Percentiles rank a stretch among this genome's conserved stretches.
Conservation (phyloP, 768 basidiomycete species). For the Chalciporus pseudorubinellus region DNA sequence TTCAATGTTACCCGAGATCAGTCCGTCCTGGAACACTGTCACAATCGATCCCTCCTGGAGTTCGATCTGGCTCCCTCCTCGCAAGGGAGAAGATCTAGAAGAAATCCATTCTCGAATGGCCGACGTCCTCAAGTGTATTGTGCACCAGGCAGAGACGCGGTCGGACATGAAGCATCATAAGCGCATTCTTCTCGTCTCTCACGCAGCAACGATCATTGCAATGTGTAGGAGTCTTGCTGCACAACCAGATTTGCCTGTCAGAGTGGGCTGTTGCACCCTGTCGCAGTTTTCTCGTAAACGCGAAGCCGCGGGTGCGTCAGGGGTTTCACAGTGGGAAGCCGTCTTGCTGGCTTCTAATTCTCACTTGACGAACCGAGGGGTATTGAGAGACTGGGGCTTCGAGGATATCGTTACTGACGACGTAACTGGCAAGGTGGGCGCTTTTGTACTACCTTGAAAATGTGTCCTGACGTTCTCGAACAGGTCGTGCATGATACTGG, state of each 20-base stretch:
- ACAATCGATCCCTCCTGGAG: slow-evolving; percentile 62
- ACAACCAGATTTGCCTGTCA: slow-evolving; percentile 48
- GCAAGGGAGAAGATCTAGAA: slow-evolving; percentile 67
- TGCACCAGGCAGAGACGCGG: slow-evolving; percentile 48
- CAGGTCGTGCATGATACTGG: slow-evolving; percentile 75
- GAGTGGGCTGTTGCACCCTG: slow-evolving; percentile 76
- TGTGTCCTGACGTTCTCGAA: background rate
- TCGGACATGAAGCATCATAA: slow-evolving; percentile 42
- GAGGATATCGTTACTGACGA: slow-evolving; percentile 57
- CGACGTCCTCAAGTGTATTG: slow-evolving; percentile 50
- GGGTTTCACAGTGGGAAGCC: slow-evolving; percentile 44
- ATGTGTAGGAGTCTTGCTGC: slow-evolving; percentile 59
- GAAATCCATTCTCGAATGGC: slow-evolving; percentile 60
- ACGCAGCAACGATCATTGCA: slow-evolving; percentile 73
- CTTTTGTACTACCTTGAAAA: background rate
- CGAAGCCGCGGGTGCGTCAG: slow-evolving; percentile 30
- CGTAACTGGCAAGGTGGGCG: slow-evolving; percentile 55
- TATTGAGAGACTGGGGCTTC: slow-evolving; percentile 77
- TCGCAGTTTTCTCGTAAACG: slow-evolving; percentile 48
- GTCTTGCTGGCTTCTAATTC: slow-evolving; percentile 50
- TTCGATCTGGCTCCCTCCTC: slow-evolving; percentile 66
- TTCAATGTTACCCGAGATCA: slow-evolving; percentile 55
- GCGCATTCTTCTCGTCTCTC: slow-evolving; percentile 62
- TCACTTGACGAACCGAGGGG: slow-evolving; percentile 54
- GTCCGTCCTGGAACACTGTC: slow-evolving; percentile 59